Evolutionary conservation across 345 rosid genomes (phyloP), one percentile per base, ranked within the genome.

Genomic region (Eucalyptus regnans): DNA sequence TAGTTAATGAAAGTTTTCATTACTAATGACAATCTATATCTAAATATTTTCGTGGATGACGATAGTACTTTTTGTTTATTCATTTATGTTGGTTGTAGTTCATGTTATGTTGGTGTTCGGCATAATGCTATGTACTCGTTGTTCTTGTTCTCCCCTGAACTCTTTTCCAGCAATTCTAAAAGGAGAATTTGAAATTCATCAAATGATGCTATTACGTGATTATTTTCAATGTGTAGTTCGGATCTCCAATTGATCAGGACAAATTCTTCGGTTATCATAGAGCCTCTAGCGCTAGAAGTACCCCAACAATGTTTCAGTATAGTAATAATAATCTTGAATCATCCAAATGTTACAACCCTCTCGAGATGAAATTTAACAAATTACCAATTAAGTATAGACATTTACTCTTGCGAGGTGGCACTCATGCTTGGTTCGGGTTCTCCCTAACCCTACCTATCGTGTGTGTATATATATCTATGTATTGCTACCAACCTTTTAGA

Each of bases 31-130:
- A 9, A 56, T 56, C 3, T 4, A 56, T 23, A 23, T 56, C 6
- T 22, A 56, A 56, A 56, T 22, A 56, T 56, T 23, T 23, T 2
- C 0, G 0, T 56, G 29, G 29, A 56, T 23, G 3, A 56, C 1
- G 0, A 56, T 0, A 4, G 1, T 3, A 23, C 8, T 23, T 56
- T 23, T 56, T 2, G 3, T 23, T 56, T 56, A 56, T 22, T 56
- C 6, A 56, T 9, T 56, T 56, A 56, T 56, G 48, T 62, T 52
- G 46, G 48, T 37, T 76, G 46, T 37, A 18, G 83, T 37, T 76
- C 46, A 9, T 76, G 46, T 6, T 48, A 23, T 20, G 83, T 14
- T 44, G 25, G 25, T 9, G 46, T 37, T 17, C 2, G 25, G 7
- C 44, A 6, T 18, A 33, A 76, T 76, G 48, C 46, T 18, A 18